Evolutionary conservation across 805 yeast species (phyloP), one percentile per base, ranked within the genome.

Genomic region (Ogataea haglerorum): DNA sequence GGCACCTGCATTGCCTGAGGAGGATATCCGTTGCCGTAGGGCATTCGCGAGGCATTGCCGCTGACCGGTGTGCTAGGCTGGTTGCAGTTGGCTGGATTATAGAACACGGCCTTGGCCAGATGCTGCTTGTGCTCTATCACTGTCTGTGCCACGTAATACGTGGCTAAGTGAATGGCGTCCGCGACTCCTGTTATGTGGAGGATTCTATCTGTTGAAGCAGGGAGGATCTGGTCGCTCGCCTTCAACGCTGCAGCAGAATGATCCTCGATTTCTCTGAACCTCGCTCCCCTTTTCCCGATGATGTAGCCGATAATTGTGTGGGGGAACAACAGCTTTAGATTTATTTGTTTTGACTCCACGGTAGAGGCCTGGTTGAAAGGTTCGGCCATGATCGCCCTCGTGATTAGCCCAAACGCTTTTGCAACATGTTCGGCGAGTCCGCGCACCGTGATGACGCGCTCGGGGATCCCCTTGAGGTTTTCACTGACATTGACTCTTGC

Each of bases 151-250:
- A 85, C 72, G 57, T 82, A 83, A 61, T 82, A 85, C 0, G 80
- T 69, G 8, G 95, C 95, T 51, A 86, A 85, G 56, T 85, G 95
- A 30, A 88, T 76, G 2, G 95, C 89, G 64, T 87, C 95, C 1
- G 89, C 88, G 10, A 85, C 91, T 6, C 95, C 95, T 5, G 73
- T 68, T 6, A 87, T 73, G 17, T 79, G 70, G 34, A 88, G 65
- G 15, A 84, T 69, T 43, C 95, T 71, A 58, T 88, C 96, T 12
- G 89, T 85, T 0, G 91, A 82, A 45, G 74, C 75, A 1, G 93
- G 85, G 49, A 88, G 64, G 12, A 81, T 75, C 33, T 77, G 76
- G 30, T 82, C 87, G 17, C 82, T 85, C 2, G 95, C 93, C 49
- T 72, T 75, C 41, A 88, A 69, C 42, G 76, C 72, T 2, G 95